Percentiles rank a stretch among this genome's conserved stretches.
Conservation (phyloP, 371 early-diverging fungal genomes). For the Syncephalastrum contaminatum region DNA sequence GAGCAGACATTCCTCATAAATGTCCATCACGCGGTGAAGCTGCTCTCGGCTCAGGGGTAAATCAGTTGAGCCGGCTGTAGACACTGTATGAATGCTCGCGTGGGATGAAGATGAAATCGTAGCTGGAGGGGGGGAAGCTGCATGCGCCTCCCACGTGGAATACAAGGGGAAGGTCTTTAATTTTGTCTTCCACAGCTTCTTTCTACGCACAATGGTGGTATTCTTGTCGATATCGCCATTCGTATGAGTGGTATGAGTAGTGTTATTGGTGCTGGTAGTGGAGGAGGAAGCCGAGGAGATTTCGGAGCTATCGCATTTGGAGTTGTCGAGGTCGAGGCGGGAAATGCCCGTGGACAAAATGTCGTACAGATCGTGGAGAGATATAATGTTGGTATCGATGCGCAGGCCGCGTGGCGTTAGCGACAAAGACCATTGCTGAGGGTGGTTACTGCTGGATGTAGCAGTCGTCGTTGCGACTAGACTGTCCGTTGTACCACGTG, state of each 20-base stretch:
- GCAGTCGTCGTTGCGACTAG: too few relatives aligned
- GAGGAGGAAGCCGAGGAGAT: constrained; percentile 24
- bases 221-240: constrained; percentile 1
- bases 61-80: neutral
- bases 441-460: neutral
- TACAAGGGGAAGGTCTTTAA: constrained; percentile 43
- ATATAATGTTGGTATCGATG: constrained; percentile 45
- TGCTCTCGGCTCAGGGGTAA: neutral
- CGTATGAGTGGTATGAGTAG: too few relatives aligned
- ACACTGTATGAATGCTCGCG: neutral
- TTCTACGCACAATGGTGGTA: constrained; percentile 17
- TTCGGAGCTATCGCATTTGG: constrained; percentile 18
- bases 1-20: constrained; percentile 23
- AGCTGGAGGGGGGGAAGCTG: neutral
- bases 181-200: constrained; percentile 24
- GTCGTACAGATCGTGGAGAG: constrained; percentile 40
- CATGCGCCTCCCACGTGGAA: constrained; percentile 40
- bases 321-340: constrained; percentile 9
- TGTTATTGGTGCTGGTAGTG: constrained; percentile 3
- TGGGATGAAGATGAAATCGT: neutral
- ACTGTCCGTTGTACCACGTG: constrained; percentile 1
- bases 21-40: constrained; percentile 18
- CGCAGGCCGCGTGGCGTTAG: constrained; percentile 39
- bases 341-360: constrained; percentile 32
- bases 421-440: constrained; percentile 34